A percentile compares a stretch with the other conserved stretches of the same genome.
Conservation (phyloP, 768 basidiomycete genomes). For the Tulasnella sp. region DNA sequence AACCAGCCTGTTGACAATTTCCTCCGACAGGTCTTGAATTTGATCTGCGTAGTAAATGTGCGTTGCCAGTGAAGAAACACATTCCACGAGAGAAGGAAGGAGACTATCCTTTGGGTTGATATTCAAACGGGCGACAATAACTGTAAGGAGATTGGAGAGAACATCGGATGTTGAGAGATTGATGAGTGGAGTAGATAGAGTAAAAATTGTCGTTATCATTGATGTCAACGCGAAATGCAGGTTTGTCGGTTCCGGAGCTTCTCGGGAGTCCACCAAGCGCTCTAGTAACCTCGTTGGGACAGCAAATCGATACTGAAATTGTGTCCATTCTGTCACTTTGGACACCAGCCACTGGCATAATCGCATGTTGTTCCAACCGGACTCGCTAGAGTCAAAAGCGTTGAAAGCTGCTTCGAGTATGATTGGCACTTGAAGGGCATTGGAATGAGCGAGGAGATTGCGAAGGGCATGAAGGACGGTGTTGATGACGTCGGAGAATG, state of each 20-base stretch:
- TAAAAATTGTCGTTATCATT: conserved; percentile 78
- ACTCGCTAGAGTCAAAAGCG: conserved; percentile 39
- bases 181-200: conserved; percentile 65
- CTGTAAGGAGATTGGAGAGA: conserved; percentile 57
- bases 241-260: conserved; percentile 33
- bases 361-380: conserved; percentile 51
- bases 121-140: conserved; percentile 58
- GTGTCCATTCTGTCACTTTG: conserved; percentile 71
- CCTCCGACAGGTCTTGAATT: conserved; percentile 80
- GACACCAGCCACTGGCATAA: conserved; percentile 76
- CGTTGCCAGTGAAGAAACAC: conserved; percentile 71
- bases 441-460: conserved; percentile 59
- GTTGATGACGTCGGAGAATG: conserved; percentile 54
- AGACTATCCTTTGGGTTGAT: conserved; percentile 50
- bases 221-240: conserved; percentile 50
- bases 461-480: conserved; percentile 61
- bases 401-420: conserved; percentile 63
- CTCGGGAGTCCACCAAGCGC: conserved; percentile 50
- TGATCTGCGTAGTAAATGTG: conserved; percentile 96
- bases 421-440: conserved; percentile 56
- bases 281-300: conserved; percentile 79
- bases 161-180: conserved; percentile 87
- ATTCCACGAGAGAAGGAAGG: conserved; percentile 54
- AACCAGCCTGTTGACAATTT: conserved; percentile 62
- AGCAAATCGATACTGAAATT: conserved; percentile 86